Base-by-base conservation (phyloP, 352 stramenopile species). In the Phytophthora hybrid region DNA sequence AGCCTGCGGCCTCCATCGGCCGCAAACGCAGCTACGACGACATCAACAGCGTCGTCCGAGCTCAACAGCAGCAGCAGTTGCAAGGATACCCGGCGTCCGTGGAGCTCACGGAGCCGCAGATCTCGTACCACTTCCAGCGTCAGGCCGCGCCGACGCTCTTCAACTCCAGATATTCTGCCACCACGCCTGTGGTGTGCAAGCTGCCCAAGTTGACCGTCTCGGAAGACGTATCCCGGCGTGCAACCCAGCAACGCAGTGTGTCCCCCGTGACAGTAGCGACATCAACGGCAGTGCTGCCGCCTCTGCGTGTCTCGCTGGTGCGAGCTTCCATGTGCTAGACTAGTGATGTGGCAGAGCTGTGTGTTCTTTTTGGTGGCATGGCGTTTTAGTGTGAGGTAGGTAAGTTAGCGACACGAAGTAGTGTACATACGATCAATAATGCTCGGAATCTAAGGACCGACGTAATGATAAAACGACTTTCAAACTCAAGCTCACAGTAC, bases 21-120 rank as follows among this genome's bases (percentile, higher is more conserved):
- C 74, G 78, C 62, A 84, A 84, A 55, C 78, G 78, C 54, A 84
- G 78, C 74, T 84, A 79, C 59, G 72, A 84, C 55, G 78, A 84
- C 54, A 70, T 83, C 34, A 74, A 76, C 46, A 71, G 67, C 58
- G 65, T 81, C 52, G 65, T 79, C 16, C 69, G 61, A 58, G 63
- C 73, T 13, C 73, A 72, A 29, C 63, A 69, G 41, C 63, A 69
- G 37, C 62, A 78, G 23, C 67, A 72, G 16, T 55, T 66, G 63
- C 16, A 58, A 16, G 26, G 37, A 5, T 63, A 75, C 31, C 49
- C 52, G 26, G 8, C 49, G 26, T 55, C 64, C 4, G 72, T 76
- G 21, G 69, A 85, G 55, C 73, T 82, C 56, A 73, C 76, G 37
- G 61, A 78, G 60, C 75, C 76, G 19, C 66, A 75, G 54, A 80